A percentile compares a stretch with the other conserved stretches of the same genome.
These are phyloP conservation scores for Solanum hybrid DNA, from an alignment of 305 asterid species.

Conservation along the genomic window DNA sequence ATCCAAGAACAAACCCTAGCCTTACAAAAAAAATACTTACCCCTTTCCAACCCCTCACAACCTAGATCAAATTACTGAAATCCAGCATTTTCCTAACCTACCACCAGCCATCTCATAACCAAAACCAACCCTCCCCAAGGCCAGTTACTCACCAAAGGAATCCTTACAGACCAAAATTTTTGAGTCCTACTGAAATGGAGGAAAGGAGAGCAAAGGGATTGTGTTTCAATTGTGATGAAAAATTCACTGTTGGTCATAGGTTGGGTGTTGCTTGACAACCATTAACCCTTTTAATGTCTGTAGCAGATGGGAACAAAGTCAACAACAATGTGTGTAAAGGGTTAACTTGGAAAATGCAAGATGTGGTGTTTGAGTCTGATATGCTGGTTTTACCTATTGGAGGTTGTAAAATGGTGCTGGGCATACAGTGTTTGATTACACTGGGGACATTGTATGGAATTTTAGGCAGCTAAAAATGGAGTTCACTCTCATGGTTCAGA, in stretches of 20 bases:
- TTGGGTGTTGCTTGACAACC: neutral
- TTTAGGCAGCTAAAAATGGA: neutral
- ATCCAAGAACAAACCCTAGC: neutral
- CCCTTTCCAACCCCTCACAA: neutral
- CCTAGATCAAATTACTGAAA: neutral
- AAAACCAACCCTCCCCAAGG: neutral
- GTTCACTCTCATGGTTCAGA: neutral
- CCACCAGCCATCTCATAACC: neutral
- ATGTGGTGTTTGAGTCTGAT: neutral
- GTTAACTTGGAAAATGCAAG: neutral
- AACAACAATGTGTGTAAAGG: neutral
- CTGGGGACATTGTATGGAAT: neutral
- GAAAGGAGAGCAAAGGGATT: neutral
- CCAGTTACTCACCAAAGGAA: neutral
- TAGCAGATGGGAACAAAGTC: neutral
- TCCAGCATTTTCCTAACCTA: neutral
- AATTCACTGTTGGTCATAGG: neutral
- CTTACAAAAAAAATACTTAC: neutral
- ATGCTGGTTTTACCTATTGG: neutral
- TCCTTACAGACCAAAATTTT: neutral
- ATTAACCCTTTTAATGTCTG: neutral
- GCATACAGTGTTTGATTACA: neutral
- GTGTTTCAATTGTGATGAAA: neutral
- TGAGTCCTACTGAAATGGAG: neutral
- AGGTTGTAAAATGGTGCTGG: neutral